Evolutionary conservation across 495 filamentous ascomycete species (phyloP).

Genomic region (Aspergillus conjunctus): DNA sequence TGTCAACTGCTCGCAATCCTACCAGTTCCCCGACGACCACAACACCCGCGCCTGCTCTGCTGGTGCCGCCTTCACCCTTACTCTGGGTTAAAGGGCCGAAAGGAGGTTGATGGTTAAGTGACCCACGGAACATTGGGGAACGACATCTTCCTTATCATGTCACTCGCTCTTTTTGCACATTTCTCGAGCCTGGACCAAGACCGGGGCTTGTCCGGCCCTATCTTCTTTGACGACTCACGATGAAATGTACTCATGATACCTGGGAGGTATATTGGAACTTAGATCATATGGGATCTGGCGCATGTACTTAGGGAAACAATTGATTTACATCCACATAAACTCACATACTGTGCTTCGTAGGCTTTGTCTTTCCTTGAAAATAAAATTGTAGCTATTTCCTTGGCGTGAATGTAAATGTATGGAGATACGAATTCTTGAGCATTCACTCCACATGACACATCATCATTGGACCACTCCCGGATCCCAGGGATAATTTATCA

Average conservation of each 20-base stretch:
- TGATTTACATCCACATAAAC: background rate
- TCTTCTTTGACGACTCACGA: background rate
- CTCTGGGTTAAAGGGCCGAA: conserved; percentile 28
- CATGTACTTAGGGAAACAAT: background rate
- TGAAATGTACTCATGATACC: background rate
- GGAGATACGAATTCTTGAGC: no score
- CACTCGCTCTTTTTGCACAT: background rate
- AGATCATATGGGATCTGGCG: background rate
- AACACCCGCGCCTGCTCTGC: conserved; percentile 35
- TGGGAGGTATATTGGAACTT: background rate
- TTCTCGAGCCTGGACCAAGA: background rate
- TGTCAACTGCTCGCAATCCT: conserved; percentile 30
- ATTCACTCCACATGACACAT: no score
- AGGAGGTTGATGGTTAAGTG: background rate
- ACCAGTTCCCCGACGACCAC: conserved; percentile 40
- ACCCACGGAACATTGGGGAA: no score
- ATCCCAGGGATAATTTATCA: no score
- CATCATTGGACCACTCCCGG: no score
- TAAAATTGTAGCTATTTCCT: no score
- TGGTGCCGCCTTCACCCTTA: conserved; percentile 29
- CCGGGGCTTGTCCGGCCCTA: background rate
- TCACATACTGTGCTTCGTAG: no score
- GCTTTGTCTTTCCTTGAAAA: no score
- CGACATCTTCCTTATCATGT: no score
- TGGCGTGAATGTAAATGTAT: no score